These are phyloP conservation scores for Leccinum griseonigrum DNA, from an alignment of 1,284 basidiomycete genomes.

Conservation along the genomic window DNA sequence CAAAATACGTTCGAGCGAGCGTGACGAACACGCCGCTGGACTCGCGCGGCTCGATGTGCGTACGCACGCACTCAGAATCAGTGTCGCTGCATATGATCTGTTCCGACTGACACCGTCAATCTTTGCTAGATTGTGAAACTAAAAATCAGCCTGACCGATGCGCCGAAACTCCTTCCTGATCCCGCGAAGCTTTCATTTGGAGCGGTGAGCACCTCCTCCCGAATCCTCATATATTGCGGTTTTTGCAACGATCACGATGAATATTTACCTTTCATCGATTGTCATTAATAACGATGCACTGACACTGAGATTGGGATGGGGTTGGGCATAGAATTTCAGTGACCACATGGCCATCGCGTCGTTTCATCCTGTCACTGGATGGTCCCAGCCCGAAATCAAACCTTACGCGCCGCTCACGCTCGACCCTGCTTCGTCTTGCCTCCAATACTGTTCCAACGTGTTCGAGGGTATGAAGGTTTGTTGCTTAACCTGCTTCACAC, in stretches of 20 bases:
- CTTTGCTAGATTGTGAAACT: conserved; percentile 41
- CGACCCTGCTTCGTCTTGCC: conserved; percentile 72
- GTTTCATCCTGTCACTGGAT: conserved; percentile 66
- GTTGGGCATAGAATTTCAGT: conserved; percentile 41
- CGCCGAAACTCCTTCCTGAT: conserved; percentile 37
- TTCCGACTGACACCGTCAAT: background rate
- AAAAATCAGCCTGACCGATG: conserved; percentile 35
- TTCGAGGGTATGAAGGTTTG: conserved; percentile 88
- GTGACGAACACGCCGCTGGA: background rate
- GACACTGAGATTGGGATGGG: background rate
- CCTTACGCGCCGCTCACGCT: conserved; percentile 71
- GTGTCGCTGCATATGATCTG: background rate
- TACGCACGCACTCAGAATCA: background rate
- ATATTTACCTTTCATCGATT: background rate
- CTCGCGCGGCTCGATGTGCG: conserved; percentile 23
- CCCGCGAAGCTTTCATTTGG: conserved; percentile 40
- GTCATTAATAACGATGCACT: background rate
- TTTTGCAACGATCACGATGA: background rate
- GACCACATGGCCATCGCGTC: conserved; percentile 82
- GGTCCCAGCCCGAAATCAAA: conserved; percentile 79
- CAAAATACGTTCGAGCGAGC: background rate
- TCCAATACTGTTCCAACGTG: conserved; percentile 75
- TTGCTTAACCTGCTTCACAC: background rate
- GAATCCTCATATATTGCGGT: background rate
- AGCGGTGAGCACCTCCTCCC: conserved; percentile 26